A percentile compares a stretch with the other conserved stretches of the same genome.
These are phyloP conservation scores for Thalassiosira livingstoniorum DNA, from an alignment of 352 stramenopile species.

Conservation along the genomic window DNA sequence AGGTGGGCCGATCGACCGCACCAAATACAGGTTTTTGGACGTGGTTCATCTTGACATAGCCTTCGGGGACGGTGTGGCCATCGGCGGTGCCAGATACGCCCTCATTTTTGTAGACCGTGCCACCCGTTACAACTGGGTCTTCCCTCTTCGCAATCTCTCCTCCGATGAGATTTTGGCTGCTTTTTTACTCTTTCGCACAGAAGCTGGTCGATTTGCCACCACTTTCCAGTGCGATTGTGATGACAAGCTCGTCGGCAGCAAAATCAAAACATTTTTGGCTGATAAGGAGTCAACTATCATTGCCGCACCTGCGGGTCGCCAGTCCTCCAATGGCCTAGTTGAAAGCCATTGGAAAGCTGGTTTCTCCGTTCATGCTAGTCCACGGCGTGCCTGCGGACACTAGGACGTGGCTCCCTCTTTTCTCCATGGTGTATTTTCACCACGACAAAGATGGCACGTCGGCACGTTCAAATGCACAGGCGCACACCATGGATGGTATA, in stretches of 20 bases:
- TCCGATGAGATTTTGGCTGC: slow-evolving; percentile 14
- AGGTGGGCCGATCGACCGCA: not conserved
- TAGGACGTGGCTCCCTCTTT: slow-evolving; percentile 9
- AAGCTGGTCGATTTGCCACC: slow-evolving; percentile 3
- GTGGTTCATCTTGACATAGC: slow-evolving; percentile 30
- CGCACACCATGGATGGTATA: slow-evolving; percentile 26
- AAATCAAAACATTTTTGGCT: not conserved
- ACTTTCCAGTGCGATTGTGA: not conserved
- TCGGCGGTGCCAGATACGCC: slow-evolving; percentile 20
- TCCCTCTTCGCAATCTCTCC: not conserved
- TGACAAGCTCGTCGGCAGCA: not conserved
- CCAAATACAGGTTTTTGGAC: not conserved
- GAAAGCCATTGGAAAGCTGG: slow-evolving; percentile 27
- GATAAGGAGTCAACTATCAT: slow-evolving; percentile 13
- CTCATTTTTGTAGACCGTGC: slow-evolving; percentile 27
- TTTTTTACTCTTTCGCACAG: slow-evolving; percentile 7
- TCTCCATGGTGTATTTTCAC: slow-evolving; percentile 14
- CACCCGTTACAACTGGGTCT: slow-evolving; percentile 23
- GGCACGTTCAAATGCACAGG: not conserved
- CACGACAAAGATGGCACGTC: not conserved
- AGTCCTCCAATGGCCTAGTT: slow-evolving; percentile 44
- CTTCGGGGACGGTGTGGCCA: slow-evolving; percentile 17
- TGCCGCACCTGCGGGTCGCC: slow-evolving; percentile 4
- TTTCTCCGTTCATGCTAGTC: slow-evolving; percentile 15
- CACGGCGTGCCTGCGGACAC: slow-evolving; percentile 7